Evolutionary conservation across 495 filamentous ascomycete species (phyloP).

Genomic region (Penicillium goetzii): DNA sequence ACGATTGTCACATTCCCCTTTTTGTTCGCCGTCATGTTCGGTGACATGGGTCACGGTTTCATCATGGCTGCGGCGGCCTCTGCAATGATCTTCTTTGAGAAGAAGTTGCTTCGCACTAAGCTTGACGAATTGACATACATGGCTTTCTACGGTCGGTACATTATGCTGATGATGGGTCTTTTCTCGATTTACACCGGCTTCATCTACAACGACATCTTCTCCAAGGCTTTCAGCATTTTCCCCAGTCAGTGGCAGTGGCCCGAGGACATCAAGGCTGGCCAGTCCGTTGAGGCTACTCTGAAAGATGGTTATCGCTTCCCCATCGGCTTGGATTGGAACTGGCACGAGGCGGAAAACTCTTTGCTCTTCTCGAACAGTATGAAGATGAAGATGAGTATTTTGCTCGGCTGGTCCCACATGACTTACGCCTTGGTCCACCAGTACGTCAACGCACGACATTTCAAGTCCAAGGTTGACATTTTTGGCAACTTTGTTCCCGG

Average conservation of each 20-base stretch:
- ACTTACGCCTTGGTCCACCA: slow-evolving; percentile 95
- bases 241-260: slow-evolving; percentile 89
- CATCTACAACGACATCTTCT: slow-evolving; percentile 98
- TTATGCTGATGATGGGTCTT: slow-evolving; percentile 96
- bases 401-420: slow-evolving; percentile 97
- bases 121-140: slow-evolving; percentile 94
- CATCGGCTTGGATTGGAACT: slow-evolving; percentile 94
- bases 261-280: slow-evolving; percentile 60
- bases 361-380: slow-evolving; percentile 94
- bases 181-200: slow-evolving; percentile 97
- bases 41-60: slow-evolving; percentile 88
- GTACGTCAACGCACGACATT: slow-evolving; percentile 90
- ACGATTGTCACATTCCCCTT: slow-evolving; percentile 96
- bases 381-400: slow-evolving; percentile 99
- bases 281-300: slow-evolving; percentile 64
- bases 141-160: slow-evolving; percentile 98
- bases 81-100: slow-evolving; percentile 96
- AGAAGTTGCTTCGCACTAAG: slow-evolving; percentile 78
- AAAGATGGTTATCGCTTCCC: slow-evolving; percentile 82
- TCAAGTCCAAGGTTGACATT: slow-evolving; percentile 91
- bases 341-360: slow-evolving; percentile 94
- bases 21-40: slow-evolving; percentile 94
- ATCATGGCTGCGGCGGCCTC: slow-evolving; percentile 80
- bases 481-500: slow-evolving; percentile 96
- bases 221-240: slow-evolving; percentile 85